Percentiles rank a stretch among this genome's conserved stretches.
Evolutionary conservation across 495 filamentous ascomycete genomes (phyloP).

Genomic region (Physcia stellaris): DNA sequence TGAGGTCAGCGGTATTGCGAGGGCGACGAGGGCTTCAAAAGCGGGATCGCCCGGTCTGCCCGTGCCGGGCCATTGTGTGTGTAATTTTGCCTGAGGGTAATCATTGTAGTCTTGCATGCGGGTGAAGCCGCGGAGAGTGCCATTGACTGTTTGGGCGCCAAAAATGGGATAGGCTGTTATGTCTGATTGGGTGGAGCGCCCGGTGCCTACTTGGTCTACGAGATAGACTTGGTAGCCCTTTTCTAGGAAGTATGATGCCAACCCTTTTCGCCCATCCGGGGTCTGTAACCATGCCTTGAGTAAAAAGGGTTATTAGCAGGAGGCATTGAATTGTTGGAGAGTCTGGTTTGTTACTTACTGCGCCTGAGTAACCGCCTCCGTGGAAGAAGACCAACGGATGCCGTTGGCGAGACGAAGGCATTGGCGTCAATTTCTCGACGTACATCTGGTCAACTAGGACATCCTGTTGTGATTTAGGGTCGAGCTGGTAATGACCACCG

Average conservation of each 20-base stretch:
- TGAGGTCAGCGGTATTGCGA: slow-evolving; percentile 25
- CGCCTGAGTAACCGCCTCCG: slow-evolving; percentile 34
- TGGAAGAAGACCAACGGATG: slow-evolving; percentile 40
- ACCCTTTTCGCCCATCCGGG: slow-evolving; percentile 32
- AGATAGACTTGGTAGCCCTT: slow-evolving; percentile 31
- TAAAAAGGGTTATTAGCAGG: neutral
- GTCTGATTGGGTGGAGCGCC: slow-evolving; percentile 27
- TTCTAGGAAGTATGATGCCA: slow-evolving; percentile 30
- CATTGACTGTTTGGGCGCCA: slow-evolving; percentile 7
- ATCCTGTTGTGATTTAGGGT: slow-evolving; percentile 19
- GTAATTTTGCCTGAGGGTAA: slow-evolving; percentile 31
- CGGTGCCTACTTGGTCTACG: slow-evolving; percentile 28
- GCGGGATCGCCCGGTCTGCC: slow-evolving; percentile 28
- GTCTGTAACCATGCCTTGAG: slow-evolving; percentile 30
- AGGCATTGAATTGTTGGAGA: neutral
- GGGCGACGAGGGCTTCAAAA: slow-evolving; percentile 33
- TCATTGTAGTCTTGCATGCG: slow-evolving; percentile 20
- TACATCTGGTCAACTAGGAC: slow-evolving; percentile 37
- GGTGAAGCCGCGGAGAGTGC: slow-evolving; percentile 24
- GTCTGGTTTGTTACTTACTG: slow-evolving; percentile 22
- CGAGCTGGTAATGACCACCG: slow-evolving; percentile 28
- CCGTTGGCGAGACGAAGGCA: neutral
- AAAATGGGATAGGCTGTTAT: neutral
- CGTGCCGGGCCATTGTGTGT: slow-evolving; percentile 36
- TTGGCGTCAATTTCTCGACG: slow-evolving; percentile 36